Evolutionary conservation across 768 basidiomycete genomes (phyloP).

Genomic region (Boletus subparvulus): DNA sequence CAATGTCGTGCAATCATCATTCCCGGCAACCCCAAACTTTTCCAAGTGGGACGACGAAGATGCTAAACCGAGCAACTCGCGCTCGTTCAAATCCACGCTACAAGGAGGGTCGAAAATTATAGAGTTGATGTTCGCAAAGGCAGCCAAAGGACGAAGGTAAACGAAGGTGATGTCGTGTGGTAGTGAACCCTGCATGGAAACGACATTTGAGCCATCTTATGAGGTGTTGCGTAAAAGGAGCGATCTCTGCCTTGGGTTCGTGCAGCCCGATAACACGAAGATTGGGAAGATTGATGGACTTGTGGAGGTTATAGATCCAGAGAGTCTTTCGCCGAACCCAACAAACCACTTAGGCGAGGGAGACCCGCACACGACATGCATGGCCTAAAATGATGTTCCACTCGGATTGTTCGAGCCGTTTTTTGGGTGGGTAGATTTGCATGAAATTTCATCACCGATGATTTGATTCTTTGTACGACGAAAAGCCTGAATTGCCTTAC

Average conservation of each 20-base stretch:
- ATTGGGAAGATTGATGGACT: conserved; percentile 12
- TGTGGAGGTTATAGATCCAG: background rate
- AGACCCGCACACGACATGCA: conserved; percentile 9
- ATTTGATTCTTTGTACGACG: too few relatives aligned
- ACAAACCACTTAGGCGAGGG: background rate
- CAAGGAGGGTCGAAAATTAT: conserved; percentile 1
- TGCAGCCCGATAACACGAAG: background rate
- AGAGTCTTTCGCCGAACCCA: background rate
- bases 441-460: background rate
- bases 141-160: conserved; percentile 1
- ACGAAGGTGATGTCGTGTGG: background rate
- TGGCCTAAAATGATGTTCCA: conserved; percentile 13
- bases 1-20: conserved; percentile 1
- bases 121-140: conserved; percentile 5
- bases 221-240: conserved; percentile 11
- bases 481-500: conserved; percentile 2
- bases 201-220: background rate
- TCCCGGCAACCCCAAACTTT: background rate
- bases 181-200: background rate
- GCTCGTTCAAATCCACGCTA: conserved; percentile 3
- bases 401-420: background rate
- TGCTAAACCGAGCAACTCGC: conserved; percentile 8
- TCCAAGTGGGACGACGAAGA: conserved; percentile 17
- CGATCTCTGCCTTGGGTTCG: background rate
- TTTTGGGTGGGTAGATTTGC: conserved; percentile 4